phyloP scores from a whole-genome alignment of 345 rosid genomes.

The Aquilaria malaccensis region DNA sequence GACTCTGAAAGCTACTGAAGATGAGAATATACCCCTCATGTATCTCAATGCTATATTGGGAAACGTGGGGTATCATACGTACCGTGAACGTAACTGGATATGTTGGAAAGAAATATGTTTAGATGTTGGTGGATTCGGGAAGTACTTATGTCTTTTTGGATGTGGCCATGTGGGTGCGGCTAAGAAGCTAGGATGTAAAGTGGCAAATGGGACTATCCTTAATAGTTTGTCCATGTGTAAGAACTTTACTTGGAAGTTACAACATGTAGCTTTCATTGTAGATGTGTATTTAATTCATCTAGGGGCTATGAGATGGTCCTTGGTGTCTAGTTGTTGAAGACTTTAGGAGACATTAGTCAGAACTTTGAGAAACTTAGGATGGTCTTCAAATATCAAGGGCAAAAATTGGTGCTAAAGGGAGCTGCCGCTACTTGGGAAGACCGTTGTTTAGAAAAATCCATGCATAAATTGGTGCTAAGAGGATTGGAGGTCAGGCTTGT shows the following conservation, averaged over 20 bases:
- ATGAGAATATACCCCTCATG: no score
- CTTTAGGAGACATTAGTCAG: background rate
- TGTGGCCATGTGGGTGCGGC: accelerated
- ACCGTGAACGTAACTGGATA: background rate
- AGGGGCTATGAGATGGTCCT: background rate
- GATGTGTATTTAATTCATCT: background rate
- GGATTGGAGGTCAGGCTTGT: no score
- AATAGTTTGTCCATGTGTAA: background rate
- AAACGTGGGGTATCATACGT: background rate
- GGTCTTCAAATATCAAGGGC: background rate
- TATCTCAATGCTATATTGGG: no score
- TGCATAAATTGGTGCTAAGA: no score
- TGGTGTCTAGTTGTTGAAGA: background rate
- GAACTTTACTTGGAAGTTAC: no score
- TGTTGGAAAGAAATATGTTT: background rate
- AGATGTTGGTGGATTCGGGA: background rate
- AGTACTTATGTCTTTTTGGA: background rate
- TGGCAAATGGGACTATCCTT: background rate
- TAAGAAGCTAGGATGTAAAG: background rate
- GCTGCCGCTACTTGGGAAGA: no score
- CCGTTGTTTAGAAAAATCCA: no score
- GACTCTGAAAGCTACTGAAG: no score
- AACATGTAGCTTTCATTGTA: background rate
- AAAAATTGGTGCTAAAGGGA: no score
- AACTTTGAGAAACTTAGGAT: background rate